phyloP scores from a whole-genome alignment of 2,329 filamentous ascomycete species.

The Fusarium coffeatum region DNA sequence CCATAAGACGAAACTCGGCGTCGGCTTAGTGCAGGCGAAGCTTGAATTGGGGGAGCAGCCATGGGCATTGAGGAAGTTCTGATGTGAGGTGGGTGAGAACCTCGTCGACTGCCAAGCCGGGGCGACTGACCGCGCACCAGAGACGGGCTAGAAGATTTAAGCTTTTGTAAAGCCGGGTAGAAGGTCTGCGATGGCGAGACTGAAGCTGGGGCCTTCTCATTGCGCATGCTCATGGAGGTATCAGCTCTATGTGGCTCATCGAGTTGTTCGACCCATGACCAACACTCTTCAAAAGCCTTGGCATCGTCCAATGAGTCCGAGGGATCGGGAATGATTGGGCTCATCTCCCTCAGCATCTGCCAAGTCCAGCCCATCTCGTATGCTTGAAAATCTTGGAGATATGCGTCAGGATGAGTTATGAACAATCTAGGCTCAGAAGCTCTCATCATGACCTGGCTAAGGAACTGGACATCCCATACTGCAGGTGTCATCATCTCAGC shows the following conservation, averaged over 20 bases:
- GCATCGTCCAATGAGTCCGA: constrained; percentile 50
- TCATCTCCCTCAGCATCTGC: constrained; percentile 74
- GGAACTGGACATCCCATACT: constrained; percentile 77
- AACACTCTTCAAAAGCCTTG: constrained; percentile 68
- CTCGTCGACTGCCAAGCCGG: constrained; percentile 53
- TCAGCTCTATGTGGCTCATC: constrained; percentile 66
- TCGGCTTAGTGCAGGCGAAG: constrained; percentile 56
- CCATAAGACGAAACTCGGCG: constrained; percentile 61
- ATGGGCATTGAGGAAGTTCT: constrained; percentile 67
- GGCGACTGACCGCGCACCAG: constrained; percentile 57
- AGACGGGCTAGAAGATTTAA: constrained; percentile 49
- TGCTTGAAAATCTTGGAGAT: constrained; percentile 71
- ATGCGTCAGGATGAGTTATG: constrained; percentile 79
- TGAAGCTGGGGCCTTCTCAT: constrained; percentile 56
- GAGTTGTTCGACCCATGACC: constrained; percentile 73
- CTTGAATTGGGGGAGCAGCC: constrained; percentile 51
- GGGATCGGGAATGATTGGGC: constrained; percentile 64
- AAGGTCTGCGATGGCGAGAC: constrained; percentile 56
- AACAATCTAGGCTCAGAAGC: constrained; percentile 75
- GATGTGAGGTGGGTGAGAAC: constrained; percentile 60
- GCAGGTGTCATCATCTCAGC: constrained; percentile 79
- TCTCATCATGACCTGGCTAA: constrained; percentile 80
- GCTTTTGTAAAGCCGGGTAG: constrained; percentile 41
- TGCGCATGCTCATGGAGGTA: constrained; percentile 57
- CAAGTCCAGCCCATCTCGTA: constrained; percentile 74